These are phyloP conservation scores for Eimeria sp. DNA, from an alignment of 169 alveolate genomes.

Conservation along the genomic window DNA sequence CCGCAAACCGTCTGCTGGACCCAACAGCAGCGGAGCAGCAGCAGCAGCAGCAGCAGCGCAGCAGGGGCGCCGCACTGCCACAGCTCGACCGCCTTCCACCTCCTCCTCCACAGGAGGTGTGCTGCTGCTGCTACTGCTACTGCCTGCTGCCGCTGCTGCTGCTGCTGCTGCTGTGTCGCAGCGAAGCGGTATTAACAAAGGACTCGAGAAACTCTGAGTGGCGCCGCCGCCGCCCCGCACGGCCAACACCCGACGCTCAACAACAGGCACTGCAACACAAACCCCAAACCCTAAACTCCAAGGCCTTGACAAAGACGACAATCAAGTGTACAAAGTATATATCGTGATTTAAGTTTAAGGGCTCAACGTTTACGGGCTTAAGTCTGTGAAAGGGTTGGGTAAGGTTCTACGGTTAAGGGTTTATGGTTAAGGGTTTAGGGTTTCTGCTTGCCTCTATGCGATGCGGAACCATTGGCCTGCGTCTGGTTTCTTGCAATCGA, in stretches of 20 bases:
- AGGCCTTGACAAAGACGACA: background rate
- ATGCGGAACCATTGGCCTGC: no score
- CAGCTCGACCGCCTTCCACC: background rate
- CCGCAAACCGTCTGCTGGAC: background rate
- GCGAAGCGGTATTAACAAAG: slow-evolving; percentile 14
- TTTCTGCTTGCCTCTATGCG: no score
- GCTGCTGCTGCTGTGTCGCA: slow-evolving; percentile 41
- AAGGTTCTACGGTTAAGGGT: no score
- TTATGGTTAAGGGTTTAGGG: no score
- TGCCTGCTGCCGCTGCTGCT: slow-evolving; percentile 2
- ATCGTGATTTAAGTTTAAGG: background rate
- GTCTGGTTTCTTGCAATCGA: no score
- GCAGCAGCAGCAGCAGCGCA: slow-evolving; percentile 38
- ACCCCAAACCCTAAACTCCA: background rate
- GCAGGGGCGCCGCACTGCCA: slow-evolving; percentile 7
- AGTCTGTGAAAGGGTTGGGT: no score
- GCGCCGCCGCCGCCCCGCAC: slow-evolving; percentile 20
- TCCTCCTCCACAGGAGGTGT: slow-evolving; percentile 10
- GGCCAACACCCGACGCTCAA: slow-evolving; percentile 48
- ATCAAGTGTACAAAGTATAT: no score
- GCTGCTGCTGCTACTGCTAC: slow-evolving; percentile 1
- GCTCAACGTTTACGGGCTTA: background rate
- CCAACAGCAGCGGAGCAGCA: slow-evolving; percentile 14
- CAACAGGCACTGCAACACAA: slow-evolving; percentile 12
- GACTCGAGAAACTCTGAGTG: slow-evolving; percentile 12